phyloP scores from a whole-genome alignment of 257 asterid species.

The Nicotiana knightiana region DNA sequence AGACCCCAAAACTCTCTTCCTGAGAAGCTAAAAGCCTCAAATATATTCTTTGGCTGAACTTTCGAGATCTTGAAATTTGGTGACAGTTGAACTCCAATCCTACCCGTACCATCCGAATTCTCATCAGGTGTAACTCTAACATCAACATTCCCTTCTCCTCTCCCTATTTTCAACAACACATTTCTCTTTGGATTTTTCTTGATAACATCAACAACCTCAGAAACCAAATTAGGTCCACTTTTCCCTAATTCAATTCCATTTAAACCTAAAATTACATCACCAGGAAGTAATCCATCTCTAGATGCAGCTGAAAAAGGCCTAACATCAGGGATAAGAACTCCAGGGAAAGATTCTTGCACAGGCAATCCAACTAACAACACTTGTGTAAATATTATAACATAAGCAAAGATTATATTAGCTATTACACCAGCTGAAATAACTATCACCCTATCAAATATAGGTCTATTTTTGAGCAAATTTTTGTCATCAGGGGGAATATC shows the following conservation, averaged over 20 bases:
- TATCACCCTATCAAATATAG: conserved; percentile 68
- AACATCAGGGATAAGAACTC: conserved; percentile 93
- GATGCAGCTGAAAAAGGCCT: conserved; percentile 90
- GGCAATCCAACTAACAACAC: conserved; percentile 86
- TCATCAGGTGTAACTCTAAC: conserved; percentile 66
- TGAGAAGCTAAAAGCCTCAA: conserved; percentile 54
- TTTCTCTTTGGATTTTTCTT: conserved; percentile 50
- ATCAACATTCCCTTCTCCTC: conserved; percentile 47
- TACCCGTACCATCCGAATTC: conserved; percentile 76
- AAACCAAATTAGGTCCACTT: conserved; percentile 62
- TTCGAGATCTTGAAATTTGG: conserved; percentile 69
- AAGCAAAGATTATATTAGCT: conserved; percentile 82
- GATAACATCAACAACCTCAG: conserved; percentile 76
- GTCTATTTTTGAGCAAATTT: conserved; percentile 83
- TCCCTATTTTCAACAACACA: conserved; percentile 55
- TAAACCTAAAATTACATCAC: conserved; percentile 81
- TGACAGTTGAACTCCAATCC: conserved; percentile 85
- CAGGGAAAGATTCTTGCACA: conserved; percentile 93
- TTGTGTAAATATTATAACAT: conserved; percentile 66
- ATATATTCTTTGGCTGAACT: conserved; percentile 46
- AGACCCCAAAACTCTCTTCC: conserved; percentile 93
- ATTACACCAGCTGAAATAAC: conserved; percentile 96
- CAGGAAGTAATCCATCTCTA: conserved; percentile 71
- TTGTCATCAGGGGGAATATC: conserved; percentile 82
- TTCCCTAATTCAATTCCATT: conserved; percentile 45